Conservation (phyloP, 2,329 filamentous ascomycete genomes). For the Colletotrichum falcatum region DNA sequence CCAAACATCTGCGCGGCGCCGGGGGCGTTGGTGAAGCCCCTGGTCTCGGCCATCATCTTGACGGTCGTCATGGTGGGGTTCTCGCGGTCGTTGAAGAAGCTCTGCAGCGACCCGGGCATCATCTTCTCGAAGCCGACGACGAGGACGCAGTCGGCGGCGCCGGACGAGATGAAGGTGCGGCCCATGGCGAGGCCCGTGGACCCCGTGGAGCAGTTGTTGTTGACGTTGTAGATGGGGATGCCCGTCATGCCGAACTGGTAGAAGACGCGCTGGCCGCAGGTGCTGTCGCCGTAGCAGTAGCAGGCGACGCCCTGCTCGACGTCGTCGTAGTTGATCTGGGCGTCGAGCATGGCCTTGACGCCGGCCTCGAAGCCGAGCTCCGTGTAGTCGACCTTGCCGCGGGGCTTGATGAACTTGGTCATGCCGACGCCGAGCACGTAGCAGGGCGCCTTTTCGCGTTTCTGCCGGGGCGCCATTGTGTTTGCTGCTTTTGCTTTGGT, state of each 20-base stretch:
- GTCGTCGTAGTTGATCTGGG: conserved; percentile 95
- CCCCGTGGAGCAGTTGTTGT: conserved; percentile 99
- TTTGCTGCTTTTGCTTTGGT: neutral
- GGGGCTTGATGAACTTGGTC: conserved; percentile 99
- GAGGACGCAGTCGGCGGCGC: conserved; percentile 87
- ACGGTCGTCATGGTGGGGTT: conserved; percentile 80
- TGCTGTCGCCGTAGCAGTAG: conserved; percentile 97
- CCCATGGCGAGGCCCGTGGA: conserved; percentile 90
- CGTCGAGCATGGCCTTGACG: conserved; percentile 86
- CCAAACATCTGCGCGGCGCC: conserved; percentile 94
- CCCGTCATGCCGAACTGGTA: conserved; percentile 98
- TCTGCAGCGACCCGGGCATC: conserved; percentile 88
- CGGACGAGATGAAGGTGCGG: conserved; percentile 81
- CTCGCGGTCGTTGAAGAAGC: conserved; percentile 85
- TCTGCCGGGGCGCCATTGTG: conserved; percentile 63
- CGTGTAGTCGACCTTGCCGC: conserved; percentile 93
- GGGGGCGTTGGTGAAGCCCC: conserved; percentile 84
- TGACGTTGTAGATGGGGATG: conserved; percentile 97
- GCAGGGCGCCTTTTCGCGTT: conserved; percentile 61
- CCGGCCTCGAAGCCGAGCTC: conserved; percentile 94
- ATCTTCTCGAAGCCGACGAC: conserved; percentile 99
- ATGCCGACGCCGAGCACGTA: conserved; percentile 98
- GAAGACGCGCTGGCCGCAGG: conserved; percentile 95
- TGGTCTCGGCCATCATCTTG: conserved; percentile 85
- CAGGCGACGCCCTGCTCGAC: conserved; percentile 96